Evolutionary conservation across 345 rosid species (phyloP).

Genomic region (Gossypium anomalum): DNA sequence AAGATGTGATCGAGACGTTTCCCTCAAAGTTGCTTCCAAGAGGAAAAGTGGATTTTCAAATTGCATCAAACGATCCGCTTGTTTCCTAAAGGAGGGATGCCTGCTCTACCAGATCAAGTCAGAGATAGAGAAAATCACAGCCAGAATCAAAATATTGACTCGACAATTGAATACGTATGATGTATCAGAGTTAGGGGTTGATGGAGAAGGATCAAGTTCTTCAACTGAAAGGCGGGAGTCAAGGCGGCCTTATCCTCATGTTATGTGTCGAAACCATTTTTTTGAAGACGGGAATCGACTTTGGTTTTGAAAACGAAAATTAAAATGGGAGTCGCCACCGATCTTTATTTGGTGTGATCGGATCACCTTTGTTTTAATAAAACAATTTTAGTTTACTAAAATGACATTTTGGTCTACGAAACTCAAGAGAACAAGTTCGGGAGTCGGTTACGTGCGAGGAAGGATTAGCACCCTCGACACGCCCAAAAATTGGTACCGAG

Average conservation of each 20-base stretch:
- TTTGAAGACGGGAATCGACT: too few relatives aligned
- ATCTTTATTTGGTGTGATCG: too few relatives aligned
- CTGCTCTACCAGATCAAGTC: not conserved
- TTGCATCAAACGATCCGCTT: not conserved
- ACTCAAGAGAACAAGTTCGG: too few relatives aligned
- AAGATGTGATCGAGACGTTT: not conserved
- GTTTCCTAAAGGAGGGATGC: not conserved
- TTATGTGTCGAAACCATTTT: too few relatives aligned
- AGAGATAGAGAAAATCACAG: not conserved
- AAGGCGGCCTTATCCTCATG: conserved; percentile 28
- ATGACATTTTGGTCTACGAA: too few relatives aligned
- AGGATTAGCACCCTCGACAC: too few relatives aligned
- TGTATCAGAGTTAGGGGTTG: not conserved
- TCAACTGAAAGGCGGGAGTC: not conserved
- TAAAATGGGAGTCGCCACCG: too few relatives aligned
- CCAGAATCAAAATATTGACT: not conserved
- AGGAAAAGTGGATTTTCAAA: not conserved
- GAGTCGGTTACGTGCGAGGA: too few relatives aligned
- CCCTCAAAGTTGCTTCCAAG: not conserved
- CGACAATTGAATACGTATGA: not conserved
- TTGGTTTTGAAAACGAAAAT: too few relatives aligned
- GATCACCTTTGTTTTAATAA: too few relatives aligned
- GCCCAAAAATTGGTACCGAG: too few relatives aligned
- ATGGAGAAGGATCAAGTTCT: not conserved
- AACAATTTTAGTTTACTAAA: too few relatives aligned